Evolutionary conservation across 2,329 filamentous ascomycete genomes (phyloP), one percentile per base, ranked within the genome.

Genomic region (Fusarium scirpi): DNA sequence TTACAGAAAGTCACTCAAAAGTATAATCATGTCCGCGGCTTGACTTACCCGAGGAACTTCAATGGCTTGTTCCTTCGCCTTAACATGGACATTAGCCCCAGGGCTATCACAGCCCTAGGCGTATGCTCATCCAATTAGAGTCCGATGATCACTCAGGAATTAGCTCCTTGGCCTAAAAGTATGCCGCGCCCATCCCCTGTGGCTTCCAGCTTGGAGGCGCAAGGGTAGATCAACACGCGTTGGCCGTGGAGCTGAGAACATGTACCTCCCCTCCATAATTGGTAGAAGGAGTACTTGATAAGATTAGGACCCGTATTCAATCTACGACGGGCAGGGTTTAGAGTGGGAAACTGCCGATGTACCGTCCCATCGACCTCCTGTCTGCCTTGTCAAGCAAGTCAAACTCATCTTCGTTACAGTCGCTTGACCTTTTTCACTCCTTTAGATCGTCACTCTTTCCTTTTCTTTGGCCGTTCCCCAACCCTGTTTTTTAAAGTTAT

Each of bases 271-370:
- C 29, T 13, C 2, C 6, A 15, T 15, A 15, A 30, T 15, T 30
- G 12, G 29, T 13, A 30, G 29, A 30, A 13, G 29, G 12, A 30
- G 5, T 30, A 30, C 34, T 48, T n/a, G 46, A 53, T 66, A 61
- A 66, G 62, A 66, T 66, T 61, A 66, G 62, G 45, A 43, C 44
- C 63, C 61, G 65, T 52, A 46, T 60, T 60, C 46, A 53, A 53
- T 53, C 59, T 62, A 27, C 20, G 49, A 34, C 45, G 18, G 25
- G 18, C 40, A n/a, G 61, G 53, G 54, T 54, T 48, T 22, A 46
- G 24, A 34, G 61, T 41, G 53, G 60, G 30, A 32, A 63, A 44
- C 58, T 63, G 59, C 43, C 34, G 48, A 48, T 32, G 15, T 44
- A 45, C 58, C 34, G 24, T 24, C 22, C 34, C 34, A 32, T 54